Evolutionary conservation across 768 basidiomycete species (phyloP), one percentile per base, ranked within the genome.

Genomic region (Daedaleopsis nitida): DNA sequence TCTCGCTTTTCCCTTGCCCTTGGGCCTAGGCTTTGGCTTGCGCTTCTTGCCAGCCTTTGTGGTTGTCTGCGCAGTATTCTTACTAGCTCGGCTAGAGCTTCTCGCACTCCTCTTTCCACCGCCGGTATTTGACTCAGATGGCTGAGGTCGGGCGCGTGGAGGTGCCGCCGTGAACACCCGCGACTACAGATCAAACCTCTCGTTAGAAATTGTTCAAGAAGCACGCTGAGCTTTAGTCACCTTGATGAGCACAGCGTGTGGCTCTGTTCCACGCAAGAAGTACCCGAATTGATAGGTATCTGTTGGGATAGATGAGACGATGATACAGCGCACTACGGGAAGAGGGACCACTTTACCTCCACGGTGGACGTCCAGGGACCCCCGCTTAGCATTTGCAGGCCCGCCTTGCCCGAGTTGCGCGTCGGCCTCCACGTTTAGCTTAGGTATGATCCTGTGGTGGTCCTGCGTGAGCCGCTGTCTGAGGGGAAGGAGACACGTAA

Each of bases 261-360:
- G 83, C 54, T 94, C 92, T 2, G 85, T 87, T 73, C 87, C 87
- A 23, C 92, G 84, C 65, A 96, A 79, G 75, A 95, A 96, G 72
- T 93, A 96, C 51, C 90, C 93, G 71, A 93, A 94, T 65, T 96
- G 94, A 69, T 96, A 96, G 0, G 82, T 83, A 61, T 91, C 94
- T 96, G 70, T 19, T 39, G 13, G 5, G 51, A 44, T 13, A 45
- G 19, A 66, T 55, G 62, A 23, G 12, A 42, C 3, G 13, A 35
- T 17, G 11, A 32, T 21, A 16, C 12, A 11, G 27, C 10, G 21
- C 19, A 24, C 52, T 44, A 2, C 10, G n/a, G 7, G 34, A 64
- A 13, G 23, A 37, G 16, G 11, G 23, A 17, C 21, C 19, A 34
- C 65, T 81, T 47, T 64, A 92, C 94, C 90, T 75, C 94, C 94